Evolutionary conservation across 371 early-diverging fungal genomes (phyloP), one percentile per base, ranked within the genome.

Genomic region (Capillidium heterosporum): DNA sequence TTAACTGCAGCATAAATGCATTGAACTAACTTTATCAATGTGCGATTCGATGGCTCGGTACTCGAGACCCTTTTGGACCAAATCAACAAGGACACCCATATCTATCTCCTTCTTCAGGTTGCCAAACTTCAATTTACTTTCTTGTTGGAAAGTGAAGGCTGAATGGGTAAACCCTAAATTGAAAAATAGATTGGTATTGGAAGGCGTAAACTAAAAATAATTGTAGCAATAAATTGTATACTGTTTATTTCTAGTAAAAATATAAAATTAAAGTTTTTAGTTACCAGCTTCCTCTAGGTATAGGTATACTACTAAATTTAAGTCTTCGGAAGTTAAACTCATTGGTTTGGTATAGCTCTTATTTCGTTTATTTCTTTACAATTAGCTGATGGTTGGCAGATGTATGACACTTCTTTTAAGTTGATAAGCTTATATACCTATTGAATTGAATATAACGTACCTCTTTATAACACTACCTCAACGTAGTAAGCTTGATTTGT

Each of bases 61-160:
- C 63, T 86, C 87, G 31, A 96, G 73, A 0, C 92, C 97, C 65
- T 91, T 92, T 59, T 94, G 94, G 57, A 95, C 73, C 11, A 91
- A 73, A 61, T 72, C 77, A 40, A 96, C 83, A 28, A 96, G 74
- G 4, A 83, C 79, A 4, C 95, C 97, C 24, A 90, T 88, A 42
- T 76, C 75, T 32, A 93, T 84, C 48, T 74, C 78, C 56, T 71
- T 75, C 48, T 69, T 75, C 59, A 78, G 71, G 52, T 71, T 71
- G 40, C 80, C 77, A 27, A 73, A 72, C 60, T 78, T 77, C 64
- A 78, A 72, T 56, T 92, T 74, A 63, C 85, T 81, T 62, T 95
- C 96, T 61, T 86, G 79, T 57, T 83, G 84, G 68, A 95, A 93
- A 3, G 87, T 80, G 66, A 89, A 95, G 15, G 86, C 75, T 11